Evolutionary conservation across 2,329 filamentous ascomycete genomes (phyloP), one percentile per base, ranked within the genome.

Genomic region (Parastagonospora avenae): DNA sequence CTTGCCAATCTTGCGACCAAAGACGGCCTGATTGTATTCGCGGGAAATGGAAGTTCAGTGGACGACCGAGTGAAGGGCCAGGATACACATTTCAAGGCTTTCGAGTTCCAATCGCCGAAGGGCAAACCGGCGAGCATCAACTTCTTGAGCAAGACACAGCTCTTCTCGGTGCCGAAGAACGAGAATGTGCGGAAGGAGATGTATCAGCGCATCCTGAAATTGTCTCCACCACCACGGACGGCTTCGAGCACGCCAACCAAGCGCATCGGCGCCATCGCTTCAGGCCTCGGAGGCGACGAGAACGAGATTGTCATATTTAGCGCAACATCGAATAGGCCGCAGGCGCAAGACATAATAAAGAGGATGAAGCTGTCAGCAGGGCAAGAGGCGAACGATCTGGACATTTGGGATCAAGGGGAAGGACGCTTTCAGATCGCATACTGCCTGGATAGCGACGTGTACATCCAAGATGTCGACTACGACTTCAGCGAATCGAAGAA

Each of bases 81-180:
- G 68, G 97, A 97, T 71, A 82, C 90, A 67, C 92, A 97, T 75
- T 85, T 97, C 59, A 85, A 92, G 58, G 82, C 90, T 8, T 89
- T 96, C 66, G 80, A 82, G 56, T 80, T 94, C 57, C 73, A 78
- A 52, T 80, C 82, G 57, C 81, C 82, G 1, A 77, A 78, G 47
- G 73, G 68, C 43, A 80, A 79, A 63, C 19, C 48, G 33, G 44
- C 52, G 59, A 73, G 42, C 72, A 76, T 80, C 24, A 73, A 72
- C 27, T 68, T 77, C 7, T 63, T 85, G 33, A 81, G 81, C 39
- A 81, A 82, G 55, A 74, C 75, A 8, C 76, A 76, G 5, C 68
- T 85, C 4, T 85, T 86, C 66, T 78, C 73, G 50, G 65, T 73
- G 8, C 68, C 73, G 15, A 55, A 64, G 38, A 59, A 60, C 16